phyloP scores from a whole-genome alignment of 192 early-diverging fungal genomes.

The Thamnidium elegans region DNA sequence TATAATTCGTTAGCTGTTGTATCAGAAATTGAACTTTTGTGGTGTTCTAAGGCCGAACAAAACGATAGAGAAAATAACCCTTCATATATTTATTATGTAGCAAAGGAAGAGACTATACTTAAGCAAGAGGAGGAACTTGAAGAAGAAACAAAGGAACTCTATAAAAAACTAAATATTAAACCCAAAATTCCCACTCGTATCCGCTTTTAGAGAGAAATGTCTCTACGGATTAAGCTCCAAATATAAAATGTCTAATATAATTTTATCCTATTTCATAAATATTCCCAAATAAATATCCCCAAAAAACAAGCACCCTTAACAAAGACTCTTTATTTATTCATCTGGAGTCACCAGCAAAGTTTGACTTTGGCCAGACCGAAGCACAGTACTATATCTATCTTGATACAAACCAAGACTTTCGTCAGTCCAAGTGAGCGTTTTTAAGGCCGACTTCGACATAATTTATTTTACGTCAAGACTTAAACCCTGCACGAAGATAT shows the following conservation, averaged over 20 bases:
- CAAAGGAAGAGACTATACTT: not conserved
- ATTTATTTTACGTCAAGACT: constrained; percentile 12
- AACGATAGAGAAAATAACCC: not conserved
- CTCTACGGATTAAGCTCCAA: too few species aligned
- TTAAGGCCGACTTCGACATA: constrained; percentile 20
- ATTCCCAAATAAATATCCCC: too few species aligned
- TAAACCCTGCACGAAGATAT: constrained; percentile 15
- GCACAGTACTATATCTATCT: constrained; percentile 4
- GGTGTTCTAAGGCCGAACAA: not conserved
- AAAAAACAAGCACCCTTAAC: too few species aligned
- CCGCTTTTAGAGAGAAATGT: too few species aligned
- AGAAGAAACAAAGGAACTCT: too few species aligned
- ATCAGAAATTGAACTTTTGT: not conserved
- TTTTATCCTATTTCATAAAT: too few species aligned
- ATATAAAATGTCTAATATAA: too few species aligned
- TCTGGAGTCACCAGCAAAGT: constrained; percentile 20
- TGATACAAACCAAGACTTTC: constrained; percentile 6
- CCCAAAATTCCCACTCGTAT: too few species aligned
- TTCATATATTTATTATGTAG: not conserved
- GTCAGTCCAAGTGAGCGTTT: constrained; percentile 17
- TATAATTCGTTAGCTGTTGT: not conserved
- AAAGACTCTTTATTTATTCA: too few species aligned
- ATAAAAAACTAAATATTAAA: too few species aligned
- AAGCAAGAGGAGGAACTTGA: not conserved
- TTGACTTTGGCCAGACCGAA: constrained; percentile 31